Percentiles rank a stretch among this genome's conserved stretches.
Conservation (phyloP, 768 basidiomycete species). For the Pleurotus eryngii region DNA sequence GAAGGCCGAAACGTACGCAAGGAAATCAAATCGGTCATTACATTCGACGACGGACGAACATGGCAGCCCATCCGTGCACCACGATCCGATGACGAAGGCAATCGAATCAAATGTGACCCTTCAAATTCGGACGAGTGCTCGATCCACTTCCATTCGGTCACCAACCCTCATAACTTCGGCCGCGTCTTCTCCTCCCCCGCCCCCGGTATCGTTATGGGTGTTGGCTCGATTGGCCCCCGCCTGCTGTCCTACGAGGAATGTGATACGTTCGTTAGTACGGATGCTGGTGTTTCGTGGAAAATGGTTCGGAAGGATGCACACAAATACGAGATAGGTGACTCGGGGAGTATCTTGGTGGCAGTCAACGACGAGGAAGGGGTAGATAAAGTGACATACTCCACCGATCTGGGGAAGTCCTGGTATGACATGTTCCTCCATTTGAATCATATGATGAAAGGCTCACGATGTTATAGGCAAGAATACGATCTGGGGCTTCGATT, state of each 20-base stretch:
- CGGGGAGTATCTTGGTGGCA: constrained; percentile 73
- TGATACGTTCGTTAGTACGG: constrained; percentile 90
- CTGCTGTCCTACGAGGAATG: constrained; percentile 77
- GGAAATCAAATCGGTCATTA: constrained; percentile 73
- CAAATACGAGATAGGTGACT: constrained; percentile 96
- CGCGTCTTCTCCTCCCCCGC: constrained; percentile 93
- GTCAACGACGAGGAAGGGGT: constrained; percentile 83
- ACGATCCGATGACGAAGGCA: constrained; percentile 52
- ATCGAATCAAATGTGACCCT: constrained; percentile 60
- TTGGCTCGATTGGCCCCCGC: constrained; percentile 76
- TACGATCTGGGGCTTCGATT: constrained; percentile 69
- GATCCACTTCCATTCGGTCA: constrained; percentile 91
- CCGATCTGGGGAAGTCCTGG: constrained; percentile 84
- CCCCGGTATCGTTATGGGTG: constrained; percentile 95
- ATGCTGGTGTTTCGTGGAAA: constrained; percentile 84
- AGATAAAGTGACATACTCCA: constrained; percentile 70
- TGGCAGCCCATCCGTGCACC: constrained; percentile 72
- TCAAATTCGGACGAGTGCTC: constrained; percentile 62
- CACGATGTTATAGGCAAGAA: constrained; percentile 49
- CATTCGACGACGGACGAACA: constrained; percentile 87
- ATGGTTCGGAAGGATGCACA: constrained; percentile 76
- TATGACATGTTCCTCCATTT: constrained; percentile 31
- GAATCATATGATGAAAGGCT: background rate
- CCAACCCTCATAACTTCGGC: constrained; percentile 88
- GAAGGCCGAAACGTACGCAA: constrained; percentile 69